phyloP scores from a whole-genome alignment of 2,329 filamentous ascomycete species.

The Apiospora malaysiana region DNA sequence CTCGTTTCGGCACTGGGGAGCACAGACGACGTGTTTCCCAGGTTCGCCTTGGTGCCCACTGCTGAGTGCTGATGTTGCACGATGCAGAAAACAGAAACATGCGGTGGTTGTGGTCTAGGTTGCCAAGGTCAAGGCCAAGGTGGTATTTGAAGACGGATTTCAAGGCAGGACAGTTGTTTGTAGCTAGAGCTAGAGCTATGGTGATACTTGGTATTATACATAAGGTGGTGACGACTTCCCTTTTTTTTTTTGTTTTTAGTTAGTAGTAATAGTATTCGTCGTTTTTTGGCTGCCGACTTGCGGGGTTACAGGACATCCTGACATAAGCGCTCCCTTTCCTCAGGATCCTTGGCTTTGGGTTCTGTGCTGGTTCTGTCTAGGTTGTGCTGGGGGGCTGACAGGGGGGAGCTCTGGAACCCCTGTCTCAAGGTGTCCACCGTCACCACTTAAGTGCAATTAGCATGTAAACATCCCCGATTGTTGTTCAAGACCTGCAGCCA shows the following conservation, averaged over 20 bases:
- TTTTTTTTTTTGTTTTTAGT: constrained; percentile 1
- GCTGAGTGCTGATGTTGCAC: not conserved
- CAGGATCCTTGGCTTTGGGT: not conserved
- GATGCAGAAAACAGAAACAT: not conserved
- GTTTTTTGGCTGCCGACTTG: not conserved
- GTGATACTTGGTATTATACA: too few relatives aligned
- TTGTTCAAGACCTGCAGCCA: constrained; percentile 16
- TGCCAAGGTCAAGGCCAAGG: too few relatives aligned
- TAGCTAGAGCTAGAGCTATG: too few relatives aligned
- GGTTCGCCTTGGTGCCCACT: not conserved
- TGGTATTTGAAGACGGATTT: not conserved
- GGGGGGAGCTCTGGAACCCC: constrained; percentile 10
- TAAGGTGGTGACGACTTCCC: not conserved
- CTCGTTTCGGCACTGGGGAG: not conserved
- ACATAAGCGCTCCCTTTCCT: not conserved
- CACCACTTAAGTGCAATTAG: not conserved
- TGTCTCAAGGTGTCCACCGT: not conserved
- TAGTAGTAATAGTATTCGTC: too few relatives aligned
- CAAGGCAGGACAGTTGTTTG: not conserved
- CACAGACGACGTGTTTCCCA: constrained; percentile 10
- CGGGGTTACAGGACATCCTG: not conserved
- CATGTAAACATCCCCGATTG: constrained; percentile 19
- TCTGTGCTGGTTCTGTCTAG: not conserved
- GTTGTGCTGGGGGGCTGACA: not conserved
- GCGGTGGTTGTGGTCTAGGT: not conserved